Base-by-base conservation (phyloP, 495 filamentous ascomycete genomes). In the Xylaria castorea region DNA sequence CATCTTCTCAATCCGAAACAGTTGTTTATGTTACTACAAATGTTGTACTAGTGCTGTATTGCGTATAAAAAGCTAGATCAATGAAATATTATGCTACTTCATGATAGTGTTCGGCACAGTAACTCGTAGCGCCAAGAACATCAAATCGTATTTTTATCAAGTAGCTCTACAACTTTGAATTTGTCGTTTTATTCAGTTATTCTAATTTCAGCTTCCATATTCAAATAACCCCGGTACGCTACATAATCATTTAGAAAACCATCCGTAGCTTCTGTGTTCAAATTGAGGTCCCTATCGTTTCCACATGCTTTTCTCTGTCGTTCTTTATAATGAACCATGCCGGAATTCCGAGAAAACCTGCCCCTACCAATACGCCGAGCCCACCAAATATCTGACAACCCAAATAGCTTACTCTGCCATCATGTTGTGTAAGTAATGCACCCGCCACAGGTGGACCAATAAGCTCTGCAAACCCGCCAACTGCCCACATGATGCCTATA, bases 301-400 rank as follows among this genome's bases (percentile, higher is more conserved):
- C 51, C 3, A 7, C 51, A 16, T 65, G 3, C 42, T 34, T 46
- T 12, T 1, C 40, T 27, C 9, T 38, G 7, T 53, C 64, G 1
- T n/a, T 27, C 40, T 25, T 38, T 6, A 67, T 36, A 11, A 67
- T 67, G n/a, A 14, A 53, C 64, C 44, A 68, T 12, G 66, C 66
- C 8, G 66, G 66, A 42, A 55, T 5, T 57, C 44, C 34, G 0
- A 68, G 36, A 14, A 68, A 68, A 7, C 34, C 66, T 9, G 66
- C 66, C 4, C 66, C 66, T 44, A 57, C 36, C 16, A 68, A 25
- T 27, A 68, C 50, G 8, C 66, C 57, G 1, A 57, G 18, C 36
- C 66, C 66, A 42, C 66, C 66, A 22, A 68, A 68, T 27, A 68
- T 7, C 30, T 68, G 66, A 44, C 66, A 68, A 20, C 50, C 66